Conservation (phyloP, 2,329 filamentous ascomycete species). For the Ustulina deusta region DNA sequence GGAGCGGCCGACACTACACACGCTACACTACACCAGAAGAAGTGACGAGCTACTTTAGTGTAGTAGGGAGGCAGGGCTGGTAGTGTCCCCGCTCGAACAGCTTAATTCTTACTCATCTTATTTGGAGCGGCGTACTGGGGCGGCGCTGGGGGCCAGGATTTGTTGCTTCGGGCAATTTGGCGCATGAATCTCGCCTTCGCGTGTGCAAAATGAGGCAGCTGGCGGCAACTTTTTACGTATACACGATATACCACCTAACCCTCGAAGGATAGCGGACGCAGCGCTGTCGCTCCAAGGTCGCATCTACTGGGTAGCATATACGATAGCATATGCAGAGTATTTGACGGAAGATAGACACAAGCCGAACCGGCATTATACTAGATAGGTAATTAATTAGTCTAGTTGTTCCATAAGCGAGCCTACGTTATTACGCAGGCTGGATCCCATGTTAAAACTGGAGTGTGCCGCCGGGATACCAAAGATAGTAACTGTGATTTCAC, state of each 20-base stretch:
- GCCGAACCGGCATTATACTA: constrained; percentile 3
- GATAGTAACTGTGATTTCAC: constrained; percentile 31
- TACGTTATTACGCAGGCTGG: neutral
- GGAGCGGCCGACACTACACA: constrained; percentile 9
- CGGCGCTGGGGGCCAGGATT: neutral
- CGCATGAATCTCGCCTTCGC: neutral
- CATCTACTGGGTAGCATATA: no score
- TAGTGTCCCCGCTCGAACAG: constrained; percentile 7
- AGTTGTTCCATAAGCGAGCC: neutral
- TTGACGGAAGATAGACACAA: neutral
- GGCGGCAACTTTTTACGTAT: neutral
- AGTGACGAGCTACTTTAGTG: neutral
- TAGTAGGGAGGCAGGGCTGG: constrained; percentile 19
- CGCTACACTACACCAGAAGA: constrained; percentile 1
- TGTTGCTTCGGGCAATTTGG: no score
- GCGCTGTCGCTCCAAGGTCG: neutral
- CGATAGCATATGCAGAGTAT: constrained; percentile 3
- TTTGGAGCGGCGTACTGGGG: neutral
- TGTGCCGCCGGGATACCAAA: constrained; percentile 17
- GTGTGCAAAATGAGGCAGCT: neutral
- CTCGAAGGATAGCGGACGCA: neutral
- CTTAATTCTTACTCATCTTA: constrained; percentile 24
- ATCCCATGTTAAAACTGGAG: neutral
- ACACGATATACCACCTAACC: neutral
- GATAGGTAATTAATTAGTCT: neutral